Conservation (phyloP, 2,329 filamentous ascomycete species). For the Graphiopsis chlorocephala region DNA sequence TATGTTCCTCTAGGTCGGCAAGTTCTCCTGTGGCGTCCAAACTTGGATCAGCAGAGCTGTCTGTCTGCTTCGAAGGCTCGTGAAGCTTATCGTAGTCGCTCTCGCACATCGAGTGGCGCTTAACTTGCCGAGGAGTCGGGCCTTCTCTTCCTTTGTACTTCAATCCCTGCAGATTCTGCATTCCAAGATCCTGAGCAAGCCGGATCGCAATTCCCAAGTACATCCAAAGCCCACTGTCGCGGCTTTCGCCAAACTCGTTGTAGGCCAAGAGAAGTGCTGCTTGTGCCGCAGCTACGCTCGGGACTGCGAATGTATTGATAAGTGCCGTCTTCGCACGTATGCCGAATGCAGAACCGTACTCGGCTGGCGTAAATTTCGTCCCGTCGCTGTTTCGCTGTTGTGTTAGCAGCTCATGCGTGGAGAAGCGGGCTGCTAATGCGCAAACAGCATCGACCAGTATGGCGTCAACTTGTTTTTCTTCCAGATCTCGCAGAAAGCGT, state of each 20-base stretch:
- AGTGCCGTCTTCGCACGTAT: constrained; percentile 79
- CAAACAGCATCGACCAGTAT: constrained; percentile 87
- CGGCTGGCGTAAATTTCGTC: constrained; percentile 50
- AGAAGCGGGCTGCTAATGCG: constrained; percentile 77
- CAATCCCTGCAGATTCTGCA: constrained; percentile 78
- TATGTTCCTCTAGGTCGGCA: constrained; percentile 42
- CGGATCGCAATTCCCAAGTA: constrained; percentile 84
- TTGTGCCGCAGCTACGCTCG: constrained; percentile 78
- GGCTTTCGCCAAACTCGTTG: constrained; percentile 82
- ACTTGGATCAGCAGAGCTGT: constrained; percentile 24
- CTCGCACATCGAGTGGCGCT: constrained; percentile 28
- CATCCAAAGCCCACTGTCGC: constrained; percentile 91
- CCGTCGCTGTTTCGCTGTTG: constrained; percentile 52
- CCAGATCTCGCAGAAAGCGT: constrained; percentile 70
- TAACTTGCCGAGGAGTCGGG: constrained; percentile 56
- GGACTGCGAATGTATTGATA: constrained; percentile 78
- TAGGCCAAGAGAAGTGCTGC: constrained; percentile 82
- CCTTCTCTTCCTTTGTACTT: constrained; percentile 55
- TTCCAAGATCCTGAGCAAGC: constrained; percentile 74
- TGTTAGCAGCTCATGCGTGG: constrained; percentile 54
- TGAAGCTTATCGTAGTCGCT: constrained; percentile 32
- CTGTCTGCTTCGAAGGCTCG: constrained; percentile 47
- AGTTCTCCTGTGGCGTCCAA: constrained; percentile 23
- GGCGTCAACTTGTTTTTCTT: constrained; percentile 76
- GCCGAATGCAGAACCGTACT: constrained; percentile 74